A percentile compares a stretch with the other conserved stretches of the same genome.
phyloP scores from a whole-genome alignment of 2,329 filamentous ascomycete genomes.

The Sporothrix humicola region DNA sequence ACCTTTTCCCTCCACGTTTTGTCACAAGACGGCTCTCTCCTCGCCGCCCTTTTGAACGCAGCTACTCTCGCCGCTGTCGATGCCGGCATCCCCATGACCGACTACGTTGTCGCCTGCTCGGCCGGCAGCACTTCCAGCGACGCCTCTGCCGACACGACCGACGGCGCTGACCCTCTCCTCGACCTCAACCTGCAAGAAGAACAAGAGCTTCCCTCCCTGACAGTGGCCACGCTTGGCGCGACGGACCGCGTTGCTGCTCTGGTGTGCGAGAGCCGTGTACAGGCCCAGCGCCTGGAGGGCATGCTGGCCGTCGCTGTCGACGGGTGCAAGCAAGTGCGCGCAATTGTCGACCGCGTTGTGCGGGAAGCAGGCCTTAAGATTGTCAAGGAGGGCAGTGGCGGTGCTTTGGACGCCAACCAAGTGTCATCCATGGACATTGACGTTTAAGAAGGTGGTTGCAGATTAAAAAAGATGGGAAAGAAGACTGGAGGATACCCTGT shows the following conservation, averaged over 20 bases:
- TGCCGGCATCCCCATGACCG: slow-evolving; percentile 92
- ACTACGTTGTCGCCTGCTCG: slow-evolving; percentile 88
- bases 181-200: slow-evolving; percentile 82
- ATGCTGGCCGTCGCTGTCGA: slow-evolving; percentile 94
- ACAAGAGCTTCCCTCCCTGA: slow-evolving; percentile 86
- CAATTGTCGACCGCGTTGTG: slow-evolving; percentile 80
- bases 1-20: slow-evolving; percentile 84
- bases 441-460: slow-evolving; percentile 22
- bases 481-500: not conserved
- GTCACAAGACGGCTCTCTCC: slow-evolving; percentile 84
- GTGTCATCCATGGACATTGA: slow-evolving; percentile 56
- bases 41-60: slow-evolving; percentile 90
- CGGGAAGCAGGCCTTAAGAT: slow-evolving; percentile 71
- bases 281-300: slow-evolving; percentile 79
- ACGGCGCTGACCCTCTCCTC: slow-evolving; percentile 75
- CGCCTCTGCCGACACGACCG: slow-evolving; percentile 66
- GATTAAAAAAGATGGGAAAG: not conserved
- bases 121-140: slow-evolving; percentile 77
- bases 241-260: slow-evolving; percentile 78
- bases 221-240: slow-evolving; percentile 77
- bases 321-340: slow-evolving; percentile 84
- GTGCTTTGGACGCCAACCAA: not conserved
- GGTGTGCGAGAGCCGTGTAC: slow-evolving; percentile 87
- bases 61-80: slow-evolving; percentile 90
- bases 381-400: slow-evolving; percentile 55